These are phyloP conservation scores for Cladosporium sp. DNA, from an alignment of 2,329 filamentous ascomycete species.

Conservation along the genomic window DNA sequence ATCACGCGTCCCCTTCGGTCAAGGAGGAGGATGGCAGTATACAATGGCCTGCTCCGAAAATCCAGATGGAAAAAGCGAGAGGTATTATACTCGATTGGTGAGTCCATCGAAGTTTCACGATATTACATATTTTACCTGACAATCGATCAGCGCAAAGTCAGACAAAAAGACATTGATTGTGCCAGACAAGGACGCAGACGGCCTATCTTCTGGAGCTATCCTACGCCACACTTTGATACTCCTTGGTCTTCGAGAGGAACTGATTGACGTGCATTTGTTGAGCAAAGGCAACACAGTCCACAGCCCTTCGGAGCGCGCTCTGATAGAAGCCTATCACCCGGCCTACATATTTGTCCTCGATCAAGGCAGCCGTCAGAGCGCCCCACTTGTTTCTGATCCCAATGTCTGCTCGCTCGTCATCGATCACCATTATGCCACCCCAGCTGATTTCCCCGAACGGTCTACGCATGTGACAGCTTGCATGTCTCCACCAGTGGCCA, in stretches of 20 bases:
- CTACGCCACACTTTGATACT: conserved; percentile 59
- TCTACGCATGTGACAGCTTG: conserved; percentile 62
- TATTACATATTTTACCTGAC: not conserved
- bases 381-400: conserved; percentile 53
- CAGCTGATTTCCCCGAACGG: conserved; percentile 59
- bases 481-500: conserved; percentile 64
- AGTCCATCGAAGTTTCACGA: conserved; percentile 18
- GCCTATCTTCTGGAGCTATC: conserved; percentile 64
- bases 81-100: conserved; percentile 61
- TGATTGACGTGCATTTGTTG: conserved; percentile 60
- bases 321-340: conserved; percentile 54
- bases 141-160: conserved; percentile 49
- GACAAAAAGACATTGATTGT: conserved; percentile 59
- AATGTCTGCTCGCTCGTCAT: conserved; percentile 59
- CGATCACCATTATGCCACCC: conserved; percentile 61
- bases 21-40: conserved; percentile 48
- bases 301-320: conserved; percentile 51
- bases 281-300: conserved; percentile 62
- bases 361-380: conserved; percentile 60
- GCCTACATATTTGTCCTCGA: conserved; percentile 64
- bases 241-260: conserved; percentile 55
- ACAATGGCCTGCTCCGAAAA: conserved; percentile 62
- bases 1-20: conserved; percentile 46
- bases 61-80: conserved; percentile 57
- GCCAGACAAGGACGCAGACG: conserved; percentile 70